Evolutionary conservation across 129 eudicot genomes (phyloP).

Genomic region (Centella asiatica): DNA sequence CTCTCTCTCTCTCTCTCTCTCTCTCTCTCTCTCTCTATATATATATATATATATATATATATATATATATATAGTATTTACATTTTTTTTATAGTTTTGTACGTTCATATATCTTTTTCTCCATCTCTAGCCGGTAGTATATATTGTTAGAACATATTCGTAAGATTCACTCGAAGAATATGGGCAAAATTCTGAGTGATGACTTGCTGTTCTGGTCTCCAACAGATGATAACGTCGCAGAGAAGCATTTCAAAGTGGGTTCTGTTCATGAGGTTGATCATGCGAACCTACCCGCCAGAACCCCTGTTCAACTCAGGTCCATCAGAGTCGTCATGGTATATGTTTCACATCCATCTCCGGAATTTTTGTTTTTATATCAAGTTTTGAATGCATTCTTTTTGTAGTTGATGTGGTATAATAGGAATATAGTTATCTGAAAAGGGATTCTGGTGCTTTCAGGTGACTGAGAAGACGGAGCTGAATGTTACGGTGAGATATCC

Average conservation of each 20-base stretch:
- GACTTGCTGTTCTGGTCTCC: constrained; percentile 6
- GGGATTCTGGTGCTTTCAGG: constrained; percentile 39
- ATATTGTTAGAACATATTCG: neutral
- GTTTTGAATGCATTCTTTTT: too few relatives aligned
- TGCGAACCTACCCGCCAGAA: constrained; percentile 43
- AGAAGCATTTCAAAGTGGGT: constrained; percentile 42
- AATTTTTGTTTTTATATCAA: too few relatives aligned
- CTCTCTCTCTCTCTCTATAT: neutral
- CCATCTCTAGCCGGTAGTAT: too few relatives aligned
- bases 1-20: too few relatives aligned
- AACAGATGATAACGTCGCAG: constrained; percentile 22
- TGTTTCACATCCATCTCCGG: neutral
- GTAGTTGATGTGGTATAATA: neutral
- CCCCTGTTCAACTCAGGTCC: constrained; percentile 61
- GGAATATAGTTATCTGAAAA: neutral
- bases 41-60: neutral
- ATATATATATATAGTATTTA: neutral
- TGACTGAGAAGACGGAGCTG: constrained; percentile 65
- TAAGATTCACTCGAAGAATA: neutral
- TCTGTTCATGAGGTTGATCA: constrained; percentile 73
- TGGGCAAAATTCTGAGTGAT: constrained; percentile 7
- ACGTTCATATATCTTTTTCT: neutral
- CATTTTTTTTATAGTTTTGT: neutral
- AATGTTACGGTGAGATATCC: constrained; percentile 68
- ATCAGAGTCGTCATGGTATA: constrained; percentile 74